These are phyloP conservation scores for Turritis glabra DNA, from an alignment of 345 rosid species.

Conservation along the genomic window DNA sequence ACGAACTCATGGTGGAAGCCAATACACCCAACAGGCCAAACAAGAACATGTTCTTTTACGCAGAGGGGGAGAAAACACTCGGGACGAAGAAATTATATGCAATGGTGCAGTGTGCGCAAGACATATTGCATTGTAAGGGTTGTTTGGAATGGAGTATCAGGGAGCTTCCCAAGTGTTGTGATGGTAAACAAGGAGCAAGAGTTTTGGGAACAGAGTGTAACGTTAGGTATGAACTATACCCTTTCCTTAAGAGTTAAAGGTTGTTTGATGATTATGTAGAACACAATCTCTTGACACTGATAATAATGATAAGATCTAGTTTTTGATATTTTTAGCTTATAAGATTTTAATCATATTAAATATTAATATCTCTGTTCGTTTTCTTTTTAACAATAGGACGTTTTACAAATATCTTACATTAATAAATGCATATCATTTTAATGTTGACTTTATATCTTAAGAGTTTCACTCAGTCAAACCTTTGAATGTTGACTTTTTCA, in stretches of 20 bases:
- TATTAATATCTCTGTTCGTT: too few species aligned
- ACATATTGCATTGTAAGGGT: background rate
- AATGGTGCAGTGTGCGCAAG: slow-evolving; percentile 44
- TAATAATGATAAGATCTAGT: too few species aligned
- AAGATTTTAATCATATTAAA: too few species aligned
- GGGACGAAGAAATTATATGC: slow-evolving; percentile 38
- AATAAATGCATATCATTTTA: background rate
- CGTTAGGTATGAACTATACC: background rate
- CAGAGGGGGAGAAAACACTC: background rate
- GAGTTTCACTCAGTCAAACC: slow-evolving; percentile 24
- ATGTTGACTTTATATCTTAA: background rate
- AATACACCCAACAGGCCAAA: background rate
- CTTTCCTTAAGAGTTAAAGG: slow-evolving; percentile 35
- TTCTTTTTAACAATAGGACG: too few species aligned
- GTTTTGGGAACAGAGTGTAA: background rate
- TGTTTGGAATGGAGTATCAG: background rate
- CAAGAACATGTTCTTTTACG: background rate
- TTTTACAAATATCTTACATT: too few species aligned
- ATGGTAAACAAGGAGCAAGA: slow-evolving; percentile 12
- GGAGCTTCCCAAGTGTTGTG: slow-evolving; percentile 21
- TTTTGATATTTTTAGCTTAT: too few species aligned
- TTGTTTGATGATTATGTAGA: background rate
- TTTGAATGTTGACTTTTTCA: slow-evolving; percentile 21
- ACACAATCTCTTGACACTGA: background rate
- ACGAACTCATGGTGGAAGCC: slow-evolving; percentile 25